These are phyloP conservation scores for Pseudonitzschia multiseries DNA, from an alignment of 108 stramenopile genomes.

Conservation along the genomic window DNA sequence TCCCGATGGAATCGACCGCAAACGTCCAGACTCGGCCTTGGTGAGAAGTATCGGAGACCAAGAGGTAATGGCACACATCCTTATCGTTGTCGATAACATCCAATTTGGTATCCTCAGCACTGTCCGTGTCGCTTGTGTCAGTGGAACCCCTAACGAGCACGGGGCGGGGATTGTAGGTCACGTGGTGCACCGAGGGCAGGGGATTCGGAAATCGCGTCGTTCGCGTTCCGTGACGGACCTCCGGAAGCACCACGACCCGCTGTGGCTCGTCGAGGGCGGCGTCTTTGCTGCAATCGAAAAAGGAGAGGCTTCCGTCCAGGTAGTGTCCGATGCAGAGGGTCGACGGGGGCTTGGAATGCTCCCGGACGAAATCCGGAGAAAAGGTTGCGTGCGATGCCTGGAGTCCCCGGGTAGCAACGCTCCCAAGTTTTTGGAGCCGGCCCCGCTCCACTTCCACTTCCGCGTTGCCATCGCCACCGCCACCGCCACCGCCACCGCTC, in stretches of 20 bases:
- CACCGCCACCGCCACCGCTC: too few relatives aligned
- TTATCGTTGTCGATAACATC: neutral
- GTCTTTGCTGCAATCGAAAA: slow-evolving; percentile 31
- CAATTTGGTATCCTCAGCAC: neutral
- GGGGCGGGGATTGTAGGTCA: slow-evolving; percentile 21
- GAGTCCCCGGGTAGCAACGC: slow-evolving; percentile 11
- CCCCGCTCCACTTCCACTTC: slow-evolving; percentile 1
- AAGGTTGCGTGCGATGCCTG: slow-evolving; percentile 25
- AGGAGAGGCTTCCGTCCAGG: slow-evolving; percentile 26
- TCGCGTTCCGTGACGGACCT: slow-evolving; percentile 24
- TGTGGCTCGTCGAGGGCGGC: slow-evolving; percentile 8
- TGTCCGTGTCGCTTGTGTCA: neutral
- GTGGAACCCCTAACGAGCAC: neutral
- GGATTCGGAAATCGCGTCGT: slow-evolving; percentile 14
- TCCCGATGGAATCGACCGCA: slow-evolving; percentile 22
- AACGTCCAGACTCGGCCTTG: slow-evolving; percentile 30
- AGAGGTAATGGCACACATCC: slow-evolving; percentile 4
- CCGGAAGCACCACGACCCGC: slow-evolving; percentile 19
- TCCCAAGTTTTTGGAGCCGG: slow-evolving; percentile 19
- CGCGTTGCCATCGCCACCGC: neutral
- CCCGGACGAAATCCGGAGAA: slow-evolving; percentile 15
- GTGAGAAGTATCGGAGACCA: slow-evolving; percentile 25
- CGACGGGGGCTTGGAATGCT: neutral
- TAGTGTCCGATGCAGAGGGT: slow-evolving; percentile 20
- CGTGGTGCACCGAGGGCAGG: slow-evolving; percentile 30